Evolutionary conservation across 768 basidiomycete genomes (phyloP), one percentile per base, ranked within the genome.

Genomic region (Guyanaporus albipodus): DNA sequence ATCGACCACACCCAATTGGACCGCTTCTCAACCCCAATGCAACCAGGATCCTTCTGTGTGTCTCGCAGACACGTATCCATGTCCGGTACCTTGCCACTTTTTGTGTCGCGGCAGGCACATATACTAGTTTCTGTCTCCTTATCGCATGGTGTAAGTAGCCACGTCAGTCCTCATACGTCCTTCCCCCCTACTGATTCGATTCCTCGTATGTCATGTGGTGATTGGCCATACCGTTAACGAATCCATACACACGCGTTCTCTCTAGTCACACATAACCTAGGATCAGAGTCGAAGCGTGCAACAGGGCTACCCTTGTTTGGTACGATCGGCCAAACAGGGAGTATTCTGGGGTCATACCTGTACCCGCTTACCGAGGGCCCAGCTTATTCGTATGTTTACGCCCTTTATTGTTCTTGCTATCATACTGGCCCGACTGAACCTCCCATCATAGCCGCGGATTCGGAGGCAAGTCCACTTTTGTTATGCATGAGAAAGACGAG

Each of bases 31-130:
- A n/a, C 15, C 11, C 6, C 23, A 22, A 14, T 19, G 12, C 4
- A 2, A 35, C 12, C 23, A 59, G 54, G 47, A 57, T 78, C 14
- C 56, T 77, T 8, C 57, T 77, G 10, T 48, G 58, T 8, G 63
- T 68, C 6, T 38, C 55, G 1, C 46, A 67, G 12, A 61, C 62
- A 33, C 58, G 62, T 31, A 11, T 48, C 19, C 62, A 71, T 38
- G 60, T 72, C 11, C 70, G 71, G 15, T 77, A 78, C 44, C 68
- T 75, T 29, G 72, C 75, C 14, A 71, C 68, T 10, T 76, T 77
- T 57, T 71, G 63, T 39, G 66, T 77, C 34, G 69, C 73, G 0
- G 62, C 68, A 17, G 75, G 75, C 37, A 74, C 73, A 4, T 76
- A 77, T 49, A 60, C 72, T 5, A 67, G 67, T 19, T 65, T 78